Conservation (phyloP, 805 yeast species). For the Candida endomychidarum region DNA sequence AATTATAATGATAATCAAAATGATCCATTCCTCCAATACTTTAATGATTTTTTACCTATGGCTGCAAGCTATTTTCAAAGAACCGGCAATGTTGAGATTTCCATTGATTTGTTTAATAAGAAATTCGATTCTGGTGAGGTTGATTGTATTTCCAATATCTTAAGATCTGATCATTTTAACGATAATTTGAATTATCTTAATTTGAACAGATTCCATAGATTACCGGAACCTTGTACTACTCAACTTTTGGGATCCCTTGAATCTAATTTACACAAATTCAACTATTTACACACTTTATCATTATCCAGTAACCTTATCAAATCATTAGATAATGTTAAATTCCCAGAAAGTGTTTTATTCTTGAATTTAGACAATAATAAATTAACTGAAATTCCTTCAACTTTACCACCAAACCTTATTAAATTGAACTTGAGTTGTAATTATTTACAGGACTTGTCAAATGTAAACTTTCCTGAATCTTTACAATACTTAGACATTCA, state of each 20-base stretch:
- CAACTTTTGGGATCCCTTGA: conserved; percentile 3
- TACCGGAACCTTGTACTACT: conserved; percentile 3
- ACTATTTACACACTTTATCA: conserved; percentile 14
- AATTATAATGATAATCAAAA: conserved; percentile 8
- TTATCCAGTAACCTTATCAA: conserved; percentile 12
- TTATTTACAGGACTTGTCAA: conserved; percentile 11
- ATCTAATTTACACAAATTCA: conserved; percentile 11
- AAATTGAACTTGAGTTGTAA: conserved; percentile 19
- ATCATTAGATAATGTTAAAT: conserved; percentile 6
- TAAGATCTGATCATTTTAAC: conserved; percentile 9
- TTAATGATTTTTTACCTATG: conserved; percentile 3
- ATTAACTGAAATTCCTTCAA: conserved; percentile 11
- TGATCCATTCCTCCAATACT: conserved; percentile 8
- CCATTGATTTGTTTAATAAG: conserved; percentile 16
- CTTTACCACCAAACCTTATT: conserved; percentile 15
- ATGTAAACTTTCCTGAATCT: conserved; percentile 15
- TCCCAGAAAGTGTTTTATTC: conserved; percentile 14
- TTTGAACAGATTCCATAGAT: conserved; percentile 17
- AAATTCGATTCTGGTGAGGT: conserved; percentile 10
- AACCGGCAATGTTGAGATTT: conserved; percentile 11
- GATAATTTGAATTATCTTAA: conserved; percentile 16
- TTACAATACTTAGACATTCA: conserved; percentile 19
- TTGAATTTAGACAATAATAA: conserved; percentile 17
- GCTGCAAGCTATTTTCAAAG: conserved; percentile 9
- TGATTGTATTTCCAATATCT: conserved; percentile 4